Base-by-base conservation (phyloP, 768 basidiomycete species). In the Suillus weaverae region DNA sequence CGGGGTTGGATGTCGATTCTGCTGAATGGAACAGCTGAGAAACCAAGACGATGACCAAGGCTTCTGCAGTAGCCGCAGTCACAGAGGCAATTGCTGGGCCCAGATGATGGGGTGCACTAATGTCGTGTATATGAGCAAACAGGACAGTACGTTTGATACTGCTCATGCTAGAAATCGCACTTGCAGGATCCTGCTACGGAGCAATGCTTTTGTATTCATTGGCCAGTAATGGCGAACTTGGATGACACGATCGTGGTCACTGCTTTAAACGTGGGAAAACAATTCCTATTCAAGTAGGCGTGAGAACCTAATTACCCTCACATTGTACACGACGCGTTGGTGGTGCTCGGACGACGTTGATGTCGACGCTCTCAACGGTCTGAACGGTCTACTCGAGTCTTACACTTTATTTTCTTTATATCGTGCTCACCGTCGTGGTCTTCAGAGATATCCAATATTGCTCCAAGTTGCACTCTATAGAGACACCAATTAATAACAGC, bases 11-110 rank as follows among this genome's bases (percentile, higher is more conserved):
- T n/a, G 63, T 63, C 10, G 26, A 62, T 46, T 60, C 64, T 41
- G n/a, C 8, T 60, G 51, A 66, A 51, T 85, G 83, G 74, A 92
- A 90, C 65, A 84, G 77, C 5, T 84, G 79, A 11, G 89, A 88
- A 72, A 90, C 78, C 66, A 93, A 82, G 67, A 91, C 73, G 71
- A 93, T 84, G 61, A 85, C 72, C 70, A 93, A 86, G 13, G 80
- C 77, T 20, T 82, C 73, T 7, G 77, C 74, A 1, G 89, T 83
- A 51, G 76, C 77, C 7, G 77, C 68, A 18, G 63, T 43, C 13
- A 88, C 89, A 16, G 79, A 72, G 16, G 80, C 71, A 64, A 92
- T 86, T 63, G 83, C 79, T 7, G 84, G 75, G 1, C 81, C 79
- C 53, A 92, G 84, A 68, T 85, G 85, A 71, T 81, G 80, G 13